A percentile compares a stretch with the other conserved stretches of the same genome.
These are phyloP conservation scores for Vishniacozyma victoriae DNA, from an alignment of 768 basidiomycete species.

Conservation along the genomic window DNA sequence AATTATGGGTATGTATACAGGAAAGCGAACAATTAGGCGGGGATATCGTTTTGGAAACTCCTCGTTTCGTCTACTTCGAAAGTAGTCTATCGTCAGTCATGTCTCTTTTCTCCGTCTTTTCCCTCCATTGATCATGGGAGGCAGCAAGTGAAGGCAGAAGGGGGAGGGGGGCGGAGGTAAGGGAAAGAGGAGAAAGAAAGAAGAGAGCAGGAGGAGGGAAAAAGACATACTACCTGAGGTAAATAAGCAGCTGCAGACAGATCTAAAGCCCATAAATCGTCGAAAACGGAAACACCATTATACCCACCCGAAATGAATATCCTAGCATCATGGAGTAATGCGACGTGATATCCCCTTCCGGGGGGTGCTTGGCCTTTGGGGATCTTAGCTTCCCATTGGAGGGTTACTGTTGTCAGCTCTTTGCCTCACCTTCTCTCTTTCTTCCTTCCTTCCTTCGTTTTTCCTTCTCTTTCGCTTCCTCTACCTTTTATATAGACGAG, in stretches of 20 bases:
- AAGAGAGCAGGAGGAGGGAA: slow-evolving; percentile 43
- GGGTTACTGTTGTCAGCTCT: slow-evolving; percentile 56
- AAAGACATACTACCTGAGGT: slow-evolving; percentile 70
- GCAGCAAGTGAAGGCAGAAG: too few species aligned
- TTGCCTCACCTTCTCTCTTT: too few species aligned
- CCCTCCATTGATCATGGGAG: too few species aligned
- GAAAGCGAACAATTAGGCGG: too few species aligned
- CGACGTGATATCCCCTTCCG: slow-evolving; percentile 76
- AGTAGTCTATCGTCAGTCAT: slow-evolving; percentile 7
- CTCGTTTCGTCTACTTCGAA: slow-evolving; percentile 19
- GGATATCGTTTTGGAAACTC: too few species aligned
- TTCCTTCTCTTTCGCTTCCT: too few species aligned
- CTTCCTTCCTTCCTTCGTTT: too few species aligned
- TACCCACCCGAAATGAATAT: slow-evolving; percentile 80
- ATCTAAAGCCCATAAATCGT: slow-evolving; percentile 80
- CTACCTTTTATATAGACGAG: too few species aligned
- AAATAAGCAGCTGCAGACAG: slow-evolving; percentile 81
- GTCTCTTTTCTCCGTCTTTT: background rate
- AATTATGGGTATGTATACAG: too few species aligned
- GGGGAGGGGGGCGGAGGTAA: too few species aligned
- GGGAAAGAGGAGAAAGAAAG: background rate
- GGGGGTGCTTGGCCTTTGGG: slow-evolving; percentile 65
- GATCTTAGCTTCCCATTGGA: slow-evolving; percentile 72
- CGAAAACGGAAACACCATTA: slow-evolving; percentile 58
- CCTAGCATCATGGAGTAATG: slow-evolving; percentile 74